Conservation (phyloP, 2,329 filamentous ascomycete genomes). For the Drechslerella coelobrocha region DNA sequence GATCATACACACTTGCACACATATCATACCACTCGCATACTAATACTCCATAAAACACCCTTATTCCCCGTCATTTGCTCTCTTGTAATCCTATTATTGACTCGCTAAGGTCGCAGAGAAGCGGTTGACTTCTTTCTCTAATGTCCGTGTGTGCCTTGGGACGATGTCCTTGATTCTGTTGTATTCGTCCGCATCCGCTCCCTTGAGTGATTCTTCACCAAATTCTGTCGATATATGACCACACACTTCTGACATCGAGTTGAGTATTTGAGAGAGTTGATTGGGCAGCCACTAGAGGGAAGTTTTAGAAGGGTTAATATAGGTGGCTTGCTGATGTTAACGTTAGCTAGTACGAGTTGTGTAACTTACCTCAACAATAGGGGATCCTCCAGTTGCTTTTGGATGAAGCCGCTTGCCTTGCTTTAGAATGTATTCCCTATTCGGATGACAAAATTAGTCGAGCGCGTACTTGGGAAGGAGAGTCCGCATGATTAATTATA, state of each 20-base stretch:
- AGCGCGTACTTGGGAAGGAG: no score
- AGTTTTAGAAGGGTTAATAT: no score
- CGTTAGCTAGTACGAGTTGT: no score
- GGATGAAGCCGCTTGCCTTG: constrained; percentile 70
- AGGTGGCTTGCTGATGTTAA: no score
- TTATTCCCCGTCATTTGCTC: not conserved
- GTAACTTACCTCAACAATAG: constrained; percentile 76
- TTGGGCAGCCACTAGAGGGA: constrained; percentile 74
- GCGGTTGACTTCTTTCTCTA: constrained; percentile 76
- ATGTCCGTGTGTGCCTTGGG: constrained; percentile 68
- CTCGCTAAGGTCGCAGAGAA: constrained; percentile 65
- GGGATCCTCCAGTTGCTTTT: constrained; percentile 79
- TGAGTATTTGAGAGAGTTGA: constrained; percentile 76
- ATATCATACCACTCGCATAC: no score
- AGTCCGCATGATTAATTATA: no score
- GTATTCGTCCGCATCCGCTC: constrained; percentile 56
- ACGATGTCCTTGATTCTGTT: constrained; percentile 73
- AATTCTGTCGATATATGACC: constrained; percentile 61
- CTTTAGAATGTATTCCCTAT: constrained; percentile 80
- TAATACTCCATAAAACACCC: not conserved
- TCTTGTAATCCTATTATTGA: constrained; percentile 12
- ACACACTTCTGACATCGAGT: constrained; percentile 71
- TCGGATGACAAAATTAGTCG: not conserved
- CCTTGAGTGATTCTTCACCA: constrained; percentile 16
- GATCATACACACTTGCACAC: no score